phyloP scores from a whole-genome alignment of 2,329 filamentous ascomycete genomes.

The Aureobasidium subglaciale region DNA sequence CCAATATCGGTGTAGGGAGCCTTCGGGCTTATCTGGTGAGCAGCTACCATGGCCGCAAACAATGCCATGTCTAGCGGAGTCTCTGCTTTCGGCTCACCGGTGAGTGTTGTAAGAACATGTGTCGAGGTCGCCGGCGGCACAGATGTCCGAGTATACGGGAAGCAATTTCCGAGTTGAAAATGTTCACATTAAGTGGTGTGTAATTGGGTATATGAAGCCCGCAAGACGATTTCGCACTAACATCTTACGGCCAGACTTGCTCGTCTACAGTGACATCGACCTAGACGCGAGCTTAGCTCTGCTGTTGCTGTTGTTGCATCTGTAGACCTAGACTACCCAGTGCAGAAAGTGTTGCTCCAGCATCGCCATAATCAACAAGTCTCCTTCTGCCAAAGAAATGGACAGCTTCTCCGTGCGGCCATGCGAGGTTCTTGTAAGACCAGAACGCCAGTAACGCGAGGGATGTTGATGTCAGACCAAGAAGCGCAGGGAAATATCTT shows the following conservation, averaged over 20 bases:
- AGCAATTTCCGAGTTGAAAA: too few relatives aligned
- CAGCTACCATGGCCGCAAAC: too few relatives aligned
- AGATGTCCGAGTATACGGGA: too few relatives aligned
- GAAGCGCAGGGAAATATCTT: conserved; percentile 7
- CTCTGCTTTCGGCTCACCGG: too few relatives aligned
- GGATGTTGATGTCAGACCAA: conserved; percentile 6
- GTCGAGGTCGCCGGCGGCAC: too few relatives aligned
- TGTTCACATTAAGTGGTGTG: too few relatives aligned
- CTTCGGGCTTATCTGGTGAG: too few relatives aligned
- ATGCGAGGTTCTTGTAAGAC: conserved; percentile 18
- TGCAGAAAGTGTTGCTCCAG: conserved; percentile 29
- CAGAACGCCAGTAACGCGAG: conserved; percentile 14
- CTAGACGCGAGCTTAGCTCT: not conserved
- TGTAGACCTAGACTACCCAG: conserved; percentile 14
- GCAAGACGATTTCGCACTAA: too few relatives aligned
- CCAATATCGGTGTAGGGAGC: too few relatives aligned
- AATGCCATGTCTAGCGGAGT: too few relatives aligned
- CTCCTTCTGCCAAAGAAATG: conserved; percentile 30
- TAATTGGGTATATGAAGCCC: too few relatives aligned
- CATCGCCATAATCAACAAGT: conserved; percentile 28
- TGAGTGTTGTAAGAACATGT: too few relatives aligned
- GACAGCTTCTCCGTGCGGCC: conserved; percentile 27
- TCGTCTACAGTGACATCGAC: conserved; percentile 12
- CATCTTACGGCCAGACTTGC: not conserved
- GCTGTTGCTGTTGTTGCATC: conserved; percentile 9